Base-by-base conservation (phyloP, 2,329 filamentous ascomycete species). In the Fusarium camptoceras region DNA sequence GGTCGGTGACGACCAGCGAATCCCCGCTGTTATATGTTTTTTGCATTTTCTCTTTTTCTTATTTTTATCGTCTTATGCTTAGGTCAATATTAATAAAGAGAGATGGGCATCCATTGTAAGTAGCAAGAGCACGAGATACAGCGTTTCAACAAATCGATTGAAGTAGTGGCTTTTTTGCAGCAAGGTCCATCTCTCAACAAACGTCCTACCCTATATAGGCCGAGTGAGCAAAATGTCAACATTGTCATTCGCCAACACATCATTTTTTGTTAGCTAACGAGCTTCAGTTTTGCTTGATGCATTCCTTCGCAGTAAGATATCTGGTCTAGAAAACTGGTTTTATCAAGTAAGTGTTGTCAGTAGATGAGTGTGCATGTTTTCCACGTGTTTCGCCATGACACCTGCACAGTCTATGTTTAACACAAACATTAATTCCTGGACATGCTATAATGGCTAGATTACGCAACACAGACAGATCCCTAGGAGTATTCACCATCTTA, bases 31-130 rank as follows among this genome's bases (percentile, higher is more conserved):
- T 37, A 18, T 37, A 37, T 37, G 34, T 37, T 37, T 37, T 37
- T 37, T 37, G 18, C 34, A n/a, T 7, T 11, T n/a, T 37, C 10
- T 11, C 8, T 37, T 37, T 37, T 37, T 37, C 16, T 16, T 6
- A 11, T 18, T 18, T 9, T 18, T 2, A 34, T 5, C 16, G 3
- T 34, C 16, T 18, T 18, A 18, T n/a, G 5, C 6, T n/a, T 10
- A 37, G 3, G 11, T 37, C 34, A 18, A 11, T n/a, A 3, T 6
- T n/a, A 4, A n/a, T n/a, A n/a, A 7, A 37, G 34, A 37, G 18
- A 37, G 12, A n/a, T 18, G 2, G 9, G 0, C 18, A n/a, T n/a
- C 3, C 3, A 11, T 37, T 37, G 10, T n/a, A 37, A 3, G 5
- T n/a, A 37, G 9, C 34, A 37, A 18, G 1, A 18, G 34, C 18